phyloP scores from a whole-genome alignment of 257 asterid genomes.

The Apocynum venetum region DNA sequence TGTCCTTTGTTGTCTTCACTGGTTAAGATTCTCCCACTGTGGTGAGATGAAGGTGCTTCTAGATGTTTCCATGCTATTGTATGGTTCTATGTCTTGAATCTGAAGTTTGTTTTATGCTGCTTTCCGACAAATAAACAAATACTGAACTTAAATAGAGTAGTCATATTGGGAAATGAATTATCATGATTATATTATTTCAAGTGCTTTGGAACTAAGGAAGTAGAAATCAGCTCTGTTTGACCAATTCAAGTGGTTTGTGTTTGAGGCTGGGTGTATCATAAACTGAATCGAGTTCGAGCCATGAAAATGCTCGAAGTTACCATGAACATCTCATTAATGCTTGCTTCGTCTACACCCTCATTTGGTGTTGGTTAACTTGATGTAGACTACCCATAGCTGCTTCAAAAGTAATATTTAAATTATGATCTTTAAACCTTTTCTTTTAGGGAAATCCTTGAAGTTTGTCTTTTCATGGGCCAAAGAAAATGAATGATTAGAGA shows the following conservation, averaged over 20 bases:
- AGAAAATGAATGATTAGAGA: neutral
- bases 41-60: neutral
- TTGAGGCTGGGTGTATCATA: no score
- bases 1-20: no score
- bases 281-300: no score
- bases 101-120: conserved; percentile 3
- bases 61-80: neutral
- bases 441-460: neutral
- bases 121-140: neutral
- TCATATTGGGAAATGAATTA: no score
- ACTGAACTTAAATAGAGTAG: neutral
- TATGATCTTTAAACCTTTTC: neutral
- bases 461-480: conserved; percentile 1
- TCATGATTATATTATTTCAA: no score
- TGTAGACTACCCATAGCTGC: neutral
- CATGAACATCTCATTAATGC: neutral
- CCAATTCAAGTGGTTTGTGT: no score
- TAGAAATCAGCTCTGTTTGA: no score
- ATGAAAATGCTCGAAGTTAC: neutral
- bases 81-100: neutral
- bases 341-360: neutral
- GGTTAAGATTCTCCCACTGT: no score
- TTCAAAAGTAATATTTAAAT: neutral
- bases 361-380: neutral
- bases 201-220: no score